These are phyloP conservation scores for Brachypodium distachyon DNA, from an alignment of 202 grass and related monocot species.

Conservation along the genomic window DNA sequence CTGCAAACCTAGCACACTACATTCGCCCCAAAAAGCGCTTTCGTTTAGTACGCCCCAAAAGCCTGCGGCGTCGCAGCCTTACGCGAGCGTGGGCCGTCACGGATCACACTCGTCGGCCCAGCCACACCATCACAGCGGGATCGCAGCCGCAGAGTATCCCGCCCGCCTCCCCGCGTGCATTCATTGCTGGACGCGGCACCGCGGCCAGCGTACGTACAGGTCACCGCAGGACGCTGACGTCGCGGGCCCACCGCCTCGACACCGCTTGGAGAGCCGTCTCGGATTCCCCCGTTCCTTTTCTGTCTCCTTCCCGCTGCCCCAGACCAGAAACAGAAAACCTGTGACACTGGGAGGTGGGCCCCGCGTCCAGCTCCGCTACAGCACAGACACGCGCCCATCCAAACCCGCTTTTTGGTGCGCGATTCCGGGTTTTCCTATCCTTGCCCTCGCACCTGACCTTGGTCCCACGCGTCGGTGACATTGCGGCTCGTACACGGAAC, in stretches of 20 bases:
- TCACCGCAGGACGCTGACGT: not conserved
- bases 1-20: no score
- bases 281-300: constrained; percentile 6
- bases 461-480: not conserved
- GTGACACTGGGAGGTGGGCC: not conserved
- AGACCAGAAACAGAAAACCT: not conserved
- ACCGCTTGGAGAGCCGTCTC: constrained; percentile 3
- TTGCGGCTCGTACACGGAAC: not conserved
- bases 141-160: not conserved
- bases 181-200: constrained; percentile 26
- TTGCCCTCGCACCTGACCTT: not conserved
- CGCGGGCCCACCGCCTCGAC: not conserved
- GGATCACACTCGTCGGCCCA: not conserved
- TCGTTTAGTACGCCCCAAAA: not conserved
- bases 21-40: not conserved
- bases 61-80: not conserved
- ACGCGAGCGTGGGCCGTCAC: not conserved
- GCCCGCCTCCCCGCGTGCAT: not conserved
- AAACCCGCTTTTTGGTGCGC: constrained; percentile 8
- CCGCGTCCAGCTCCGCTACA: constrained; percentile 17
- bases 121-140: not conserved
- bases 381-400: constrained; percentile 5
- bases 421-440: not conserved
- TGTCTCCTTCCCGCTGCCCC: not conserved
- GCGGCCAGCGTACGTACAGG: not conserved